A percentile compares a stretch with the other conserved stretches of the same genome.
Evolutionary conservation across 495 filamentous ascomycete genomes (phyloP).

Genomic region (Neurospora intermedia): DNA sequence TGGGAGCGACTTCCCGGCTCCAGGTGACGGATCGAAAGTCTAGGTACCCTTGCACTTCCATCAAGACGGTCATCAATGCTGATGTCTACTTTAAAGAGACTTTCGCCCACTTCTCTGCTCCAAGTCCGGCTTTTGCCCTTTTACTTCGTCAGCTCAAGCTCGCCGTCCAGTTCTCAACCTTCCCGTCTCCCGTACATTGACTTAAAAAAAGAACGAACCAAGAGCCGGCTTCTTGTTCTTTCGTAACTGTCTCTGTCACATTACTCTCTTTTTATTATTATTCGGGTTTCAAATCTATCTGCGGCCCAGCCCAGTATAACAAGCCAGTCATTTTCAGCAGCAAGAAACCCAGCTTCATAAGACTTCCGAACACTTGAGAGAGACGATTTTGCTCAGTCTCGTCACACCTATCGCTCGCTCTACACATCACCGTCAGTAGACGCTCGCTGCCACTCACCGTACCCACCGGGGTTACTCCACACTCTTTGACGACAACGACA

Average conservation of each 20-base stretch:
- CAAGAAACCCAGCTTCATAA: background rate
- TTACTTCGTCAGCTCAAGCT: background rate
- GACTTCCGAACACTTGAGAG: background rate
- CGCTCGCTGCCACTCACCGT: background rate
- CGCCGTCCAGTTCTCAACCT: background rate
- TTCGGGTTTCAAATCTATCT: background rate
- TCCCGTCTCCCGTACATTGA: background rate
- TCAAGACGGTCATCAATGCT: background rate
- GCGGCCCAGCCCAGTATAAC: background rate
- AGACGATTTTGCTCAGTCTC: background rate
- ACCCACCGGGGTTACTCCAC: background rate
- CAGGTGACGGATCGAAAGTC: background rate
- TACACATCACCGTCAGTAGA: background rate
- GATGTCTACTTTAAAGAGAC: background rate
- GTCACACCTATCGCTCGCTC: background rate
- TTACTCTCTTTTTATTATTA: background rate
- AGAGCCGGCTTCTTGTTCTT: background rate
- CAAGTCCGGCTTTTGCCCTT: background rate
- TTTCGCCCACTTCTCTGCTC: background rate
- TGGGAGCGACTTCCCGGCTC: background rate
- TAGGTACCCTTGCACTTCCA: background rate
- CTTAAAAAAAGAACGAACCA: background rate
- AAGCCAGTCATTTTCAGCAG: background rate
- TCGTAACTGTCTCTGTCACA: background rate
- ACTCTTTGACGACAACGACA: background rate